Evolutionary conservation across 202 grass and related monocot genomes (phyloP).

Genomic region (Schoenoplectus tabernaemontani): DNA sequence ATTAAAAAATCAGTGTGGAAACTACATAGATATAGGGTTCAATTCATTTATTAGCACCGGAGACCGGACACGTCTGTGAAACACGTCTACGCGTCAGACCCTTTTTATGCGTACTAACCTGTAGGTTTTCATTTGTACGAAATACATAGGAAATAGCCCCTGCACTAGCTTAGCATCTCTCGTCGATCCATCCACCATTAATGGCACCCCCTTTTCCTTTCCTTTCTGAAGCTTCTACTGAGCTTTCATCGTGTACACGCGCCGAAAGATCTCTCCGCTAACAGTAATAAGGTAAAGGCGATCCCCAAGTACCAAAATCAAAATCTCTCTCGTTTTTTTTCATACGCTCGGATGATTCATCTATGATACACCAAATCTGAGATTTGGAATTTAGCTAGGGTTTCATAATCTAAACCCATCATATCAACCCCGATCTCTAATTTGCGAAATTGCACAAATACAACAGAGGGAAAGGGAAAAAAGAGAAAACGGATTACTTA

Average conservation of each 20-base stretch:
- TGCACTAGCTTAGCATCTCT: constrained; percentile 3
- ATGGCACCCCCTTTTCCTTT: constrained; percentile 7
- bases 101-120: background rate
- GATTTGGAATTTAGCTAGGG: constrained; percentile 1
- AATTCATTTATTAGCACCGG: background rate
- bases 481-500: background rate
- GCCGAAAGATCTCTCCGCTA: constrained; percentile 21
- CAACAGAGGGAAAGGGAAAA: background rate
- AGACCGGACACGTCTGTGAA: background rate
- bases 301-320: background rate
- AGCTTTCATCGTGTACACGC: constrained; percentile 19
- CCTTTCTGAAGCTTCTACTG: constrained; percentile 40
- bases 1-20: too few species aligned
- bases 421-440: background rate
- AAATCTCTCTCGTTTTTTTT: background rate
- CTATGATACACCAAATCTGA: constrained; percentile 11
- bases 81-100: background rate
- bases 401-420: background rate
- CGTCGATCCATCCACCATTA: constrained; percentile 18
- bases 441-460: background rate
- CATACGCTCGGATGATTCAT: background rate
- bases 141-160: background rate
- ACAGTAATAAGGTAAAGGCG: background rate
- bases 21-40: background rate
- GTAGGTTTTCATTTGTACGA: constrained; percentile 17